phyloP scores from a whole-genome alignment of 1,284 basidiomycete genomes.

The Porogramme epimiltina region DNA sequence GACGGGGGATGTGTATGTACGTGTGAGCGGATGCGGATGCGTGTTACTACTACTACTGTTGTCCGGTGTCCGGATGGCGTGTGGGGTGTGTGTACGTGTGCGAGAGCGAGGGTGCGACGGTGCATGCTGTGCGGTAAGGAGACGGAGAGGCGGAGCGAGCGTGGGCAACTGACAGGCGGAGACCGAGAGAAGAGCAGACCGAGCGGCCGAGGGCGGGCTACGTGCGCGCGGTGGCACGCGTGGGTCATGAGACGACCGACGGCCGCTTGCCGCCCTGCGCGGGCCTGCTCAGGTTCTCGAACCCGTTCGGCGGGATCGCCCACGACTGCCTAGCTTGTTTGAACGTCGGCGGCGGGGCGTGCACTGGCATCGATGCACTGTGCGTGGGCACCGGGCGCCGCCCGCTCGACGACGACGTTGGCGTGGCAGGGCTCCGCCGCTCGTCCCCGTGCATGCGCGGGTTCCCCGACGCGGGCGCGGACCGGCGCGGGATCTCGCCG shows the following conservation, averaged over 20 bases:
- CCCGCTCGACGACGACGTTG: conserved; percentile 2
- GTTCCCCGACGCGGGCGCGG: not conserved
- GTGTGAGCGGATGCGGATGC: too few relatives aligned
- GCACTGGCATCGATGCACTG: conserved; percentile 19
- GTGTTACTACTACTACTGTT: too few relatives aligned
- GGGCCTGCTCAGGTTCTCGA: conserved; percentile 27
- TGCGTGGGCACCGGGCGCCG: conserved; percentile 17
- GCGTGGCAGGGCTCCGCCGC: conserved; percentile 6
- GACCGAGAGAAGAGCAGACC: too few relatives aligned
- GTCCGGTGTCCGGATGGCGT: not conserved
- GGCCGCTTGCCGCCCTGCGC: conserved; percentile 16
- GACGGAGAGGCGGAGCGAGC: too few relatives aligned
- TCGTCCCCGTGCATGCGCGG: conserved; percentile 16
- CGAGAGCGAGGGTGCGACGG: not conserved
- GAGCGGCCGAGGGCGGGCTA: too few relatives aligned
- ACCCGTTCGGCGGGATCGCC: conserved; percentile 21
- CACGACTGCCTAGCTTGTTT: conserved; percentile 21
- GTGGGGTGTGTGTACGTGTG: not conserved
- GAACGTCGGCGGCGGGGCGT: conserved; percentile 16
- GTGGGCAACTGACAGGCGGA: too few relatives aligned
- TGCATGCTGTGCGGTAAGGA: not conserved
- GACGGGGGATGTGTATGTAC: not conserved
- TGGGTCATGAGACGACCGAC: conserved; percentile 24
- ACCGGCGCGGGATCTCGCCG: conserved; percentile 16
- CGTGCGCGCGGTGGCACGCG: too few relatives aligned